Conservation (phyloP, 2,329 filamentous ascomycete species). For the Fusarium pininemorale region DNA sequence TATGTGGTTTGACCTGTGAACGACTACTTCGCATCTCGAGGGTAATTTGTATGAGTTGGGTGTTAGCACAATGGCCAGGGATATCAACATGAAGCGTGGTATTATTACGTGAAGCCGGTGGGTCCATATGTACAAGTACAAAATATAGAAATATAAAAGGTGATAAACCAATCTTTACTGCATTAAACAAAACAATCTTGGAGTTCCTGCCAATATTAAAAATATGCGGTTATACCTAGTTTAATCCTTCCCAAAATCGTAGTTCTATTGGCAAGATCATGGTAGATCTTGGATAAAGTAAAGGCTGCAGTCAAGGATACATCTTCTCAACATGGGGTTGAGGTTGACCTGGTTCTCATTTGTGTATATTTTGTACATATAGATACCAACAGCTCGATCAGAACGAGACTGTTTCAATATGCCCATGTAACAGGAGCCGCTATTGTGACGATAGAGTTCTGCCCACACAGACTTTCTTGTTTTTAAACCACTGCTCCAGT, state of each 20-base stretch:
- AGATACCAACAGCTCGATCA: not conserved
- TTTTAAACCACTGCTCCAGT: not conserved
- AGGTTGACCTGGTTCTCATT: too few relatives aligned
- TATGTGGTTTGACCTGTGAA: not conserved
- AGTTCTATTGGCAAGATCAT: not conserved
- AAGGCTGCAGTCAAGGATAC: not conserved
- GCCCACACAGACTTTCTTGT: rapidly evolving
- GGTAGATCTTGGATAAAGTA: not conserved
- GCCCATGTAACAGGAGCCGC: not conserved
- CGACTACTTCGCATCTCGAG: not conserved
- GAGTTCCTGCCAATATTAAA: too few relatives aligned
- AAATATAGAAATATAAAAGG: not conserved
- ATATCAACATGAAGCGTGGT: not conserved
- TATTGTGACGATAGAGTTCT: not conserved
- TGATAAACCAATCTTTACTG: not conserved
- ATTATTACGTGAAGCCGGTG: not conserved
- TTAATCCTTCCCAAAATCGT: not conserved
- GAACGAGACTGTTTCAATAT: too few relatives aligned
- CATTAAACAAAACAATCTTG: not conserved
- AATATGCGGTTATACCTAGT: not conserved
- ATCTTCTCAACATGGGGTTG: not conserved
- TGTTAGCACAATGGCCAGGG: not conserved
- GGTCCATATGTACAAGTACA: not conserved
- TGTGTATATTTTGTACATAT: too few relatives aligned
- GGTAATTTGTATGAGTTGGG: too few relatives aligned